Conservation (phyloP, 345 rosid species). For the Clausena lansium region DNA sequence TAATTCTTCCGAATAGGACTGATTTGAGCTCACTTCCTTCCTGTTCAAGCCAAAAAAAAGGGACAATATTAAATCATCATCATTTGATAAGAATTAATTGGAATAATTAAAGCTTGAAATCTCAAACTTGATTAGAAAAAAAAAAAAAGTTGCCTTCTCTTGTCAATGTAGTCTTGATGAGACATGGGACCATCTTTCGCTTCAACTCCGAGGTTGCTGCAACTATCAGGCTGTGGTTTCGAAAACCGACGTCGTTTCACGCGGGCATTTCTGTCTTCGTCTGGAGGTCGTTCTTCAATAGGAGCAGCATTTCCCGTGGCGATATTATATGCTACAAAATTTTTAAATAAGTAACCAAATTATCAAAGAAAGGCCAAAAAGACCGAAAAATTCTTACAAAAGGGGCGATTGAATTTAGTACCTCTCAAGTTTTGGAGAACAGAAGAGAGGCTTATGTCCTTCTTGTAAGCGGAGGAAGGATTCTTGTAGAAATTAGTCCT, state of each 20-base stretch:
- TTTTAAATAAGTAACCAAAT: background rate
- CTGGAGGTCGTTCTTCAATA: conserved; percentile 24
- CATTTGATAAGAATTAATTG: background rate
- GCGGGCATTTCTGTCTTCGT: conserved; percentile 13
- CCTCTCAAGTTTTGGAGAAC: conserved; percentile 70
- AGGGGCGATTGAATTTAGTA: background rate
- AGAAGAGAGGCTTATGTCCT: conserved; percentile 53
- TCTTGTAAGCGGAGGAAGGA: conserved; percentile 55
- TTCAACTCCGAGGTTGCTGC: conserved; percentile 12
- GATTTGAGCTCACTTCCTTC: conserved; percentile 46
- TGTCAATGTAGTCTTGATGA: conserved; percentile 55
- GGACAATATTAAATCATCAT: background rate
- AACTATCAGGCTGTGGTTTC: conserved; percentile 17
- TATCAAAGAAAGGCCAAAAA: background rate
- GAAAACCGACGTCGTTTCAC: conserved; percentile 34
- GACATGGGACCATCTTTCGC: conserved; percentile 53
- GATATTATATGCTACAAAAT: conserved; percentile 46
- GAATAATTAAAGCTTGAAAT: conserved; percentile 1
- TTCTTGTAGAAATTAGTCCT: conserved; percentile 69
- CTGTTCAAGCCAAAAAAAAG: conserved; percentile 28
- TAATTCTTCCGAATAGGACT: conserved; percentile 34
- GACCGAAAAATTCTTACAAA: background rate
- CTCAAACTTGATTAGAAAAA: background rate
- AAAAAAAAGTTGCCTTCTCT: conserved; percentile 38
- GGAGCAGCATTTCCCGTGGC: conserved; percentile 55